phyloP scores from a whole-genome alignment of 257 asterid genomes.

The Solanum microdontum region DNA sequence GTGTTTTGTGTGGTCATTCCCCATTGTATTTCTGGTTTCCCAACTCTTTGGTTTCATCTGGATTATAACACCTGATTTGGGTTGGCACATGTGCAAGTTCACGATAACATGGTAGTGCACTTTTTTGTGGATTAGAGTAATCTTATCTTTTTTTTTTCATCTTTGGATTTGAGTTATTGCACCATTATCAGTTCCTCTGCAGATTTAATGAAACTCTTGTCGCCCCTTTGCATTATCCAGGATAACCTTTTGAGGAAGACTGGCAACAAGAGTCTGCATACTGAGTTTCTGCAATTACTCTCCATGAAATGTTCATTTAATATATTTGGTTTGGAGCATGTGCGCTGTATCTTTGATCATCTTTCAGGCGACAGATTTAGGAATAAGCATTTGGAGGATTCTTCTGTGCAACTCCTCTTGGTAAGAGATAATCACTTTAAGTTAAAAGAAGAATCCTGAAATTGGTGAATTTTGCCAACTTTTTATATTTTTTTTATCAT shows the following conservation, averaged over 20 bases:
- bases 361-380: slow-evolving; percentile 33
- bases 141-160: neutral
- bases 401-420: slow-evolving; percentile 56
- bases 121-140: neutral
- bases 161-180: neutral
- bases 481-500: neutral
- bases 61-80: neutral
- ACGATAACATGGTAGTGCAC: neutral
- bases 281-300: slow-evolving; percentile 51
- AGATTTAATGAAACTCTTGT: neutral
- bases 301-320: slow-evolving; percentile 48
- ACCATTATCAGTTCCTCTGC: neutral
- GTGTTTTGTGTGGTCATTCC: neutral
- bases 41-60: neutral
- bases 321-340: slow-evolving; percentile 51
- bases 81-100: neutral
- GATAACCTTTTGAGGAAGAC: slow-evolving; percentile 37
- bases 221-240: slow-evolving; percentile 23
- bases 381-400: slow-evolving; percentile 32
- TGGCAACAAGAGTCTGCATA: slow-evolving; percentile 32
- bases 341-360: slow-evolving; percentile 40
- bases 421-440: slow-evolving; percentile 40
- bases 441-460: neutral
- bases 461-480: neutral
- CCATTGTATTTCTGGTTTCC: neutral